phyloP scores from a whole-genome alignment of 768 basidiomycete species.

The Lyophyllum decastes region DNA sequence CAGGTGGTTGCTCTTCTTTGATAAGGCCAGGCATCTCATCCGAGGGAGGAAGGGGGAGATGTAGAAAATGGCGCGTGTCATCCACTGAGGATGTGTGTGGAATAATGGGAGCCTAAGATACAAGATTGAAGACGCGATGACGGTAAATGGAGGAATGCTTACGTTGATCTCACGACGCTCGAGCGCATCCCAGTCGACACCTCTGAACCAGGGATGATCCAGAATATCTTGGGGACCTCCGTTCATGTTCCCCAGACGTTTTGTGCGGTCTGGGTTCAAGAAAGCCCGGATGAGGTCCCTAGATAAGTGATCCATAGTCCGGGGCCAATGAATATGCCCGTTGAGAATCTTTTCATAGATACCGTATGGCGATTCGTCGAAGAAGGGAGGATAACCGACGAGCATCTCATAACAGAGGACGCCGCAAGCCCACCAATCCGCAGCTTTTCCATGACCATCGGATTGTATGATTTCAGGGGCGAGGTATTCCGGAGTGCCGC shows the following conservation, averaged over 20 bases:
- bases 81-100: slow-evolving; percentile 79
- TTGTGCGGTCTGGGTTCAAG: slow-evolving; percentile 87
- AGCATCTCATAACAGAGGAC: slow-evolving; percentile 98
- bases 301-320: slow-evolving; percentile 85
- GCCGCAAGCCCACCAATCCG: slow-evolving; percentile 99
- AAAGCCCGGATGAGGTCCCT: slow-evolving; percentile 87
- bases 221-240: slow-evolving; percentile 91
- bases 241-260: slow-evolving; percentile 90
- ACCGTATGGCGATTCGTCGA: slow-evolving; percentile 95
- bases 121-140: slow-evolving; percentile 9
- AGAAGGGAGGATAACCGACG: slow-evolving; percentile 98
- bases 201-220: slow-evolving; percentile 93
- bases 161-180: slow-evolving; percentile 87
- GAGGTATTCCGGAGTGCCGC: slow-evolving; percentile 94
- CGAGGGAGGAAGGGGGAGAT: slow-evolving; percentile 72
- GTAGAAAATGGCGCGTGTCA: slow-evolving; percentile 86
- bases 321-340: slow-evolving; percentile 90
- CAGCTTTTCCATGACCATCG: slow-evolving; percentile 96
- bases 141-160: slow-evolving; percentile 21
- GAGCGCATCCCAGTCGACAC: slow-evolving; percentile 90
- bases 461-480: slow-evolving; percentile 98
- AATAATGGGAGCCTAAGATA: slow-evolving; percentile 76
- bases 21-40: slow-evolving; percentile 82
- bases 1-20: slow-evolving; percentile 58
- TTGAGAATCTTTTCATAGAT: slow-evolving; percentile 98